Base-by-base conservation (phyloP, 495 filamentous ascomycete species). In the Choiromyces venosus region DNA sequence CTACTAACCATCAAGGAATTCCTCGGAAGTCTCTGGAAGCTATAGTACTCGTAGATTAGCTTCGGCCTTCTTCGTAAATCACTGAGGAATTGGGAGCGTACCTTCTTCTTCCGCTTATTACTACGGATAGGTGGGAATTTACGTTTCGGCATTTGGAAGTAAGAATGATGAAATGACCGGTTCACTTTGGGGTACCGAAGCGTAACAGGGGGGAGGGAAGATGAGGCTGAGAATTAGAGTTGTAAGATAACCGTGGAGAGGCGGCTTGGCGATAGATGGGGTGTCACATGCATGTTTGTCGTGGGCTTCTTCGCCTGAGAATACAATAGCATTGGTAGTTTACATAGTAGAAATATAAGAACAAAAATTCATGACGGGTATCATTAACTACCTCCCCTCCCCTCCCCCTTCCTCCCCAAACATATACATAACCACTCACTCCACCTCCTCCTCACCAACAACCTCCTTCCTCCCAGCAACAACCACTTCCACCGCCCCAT, bases 1-100 rank as follows among this genome's bases (percentile, higher is more conserved):
- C 42, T 16, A 19, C 40, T 42, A 46, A 80, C 78, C 77, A 35
- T 76, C 71, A 35, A 80, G 56, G 68, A 80, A 80, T 65, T 80
- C 78, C 29, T 80, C 64, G 7, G 77, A 73, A 40, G 78, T 80
- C 67, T 80, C 78, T 25, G 73, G 77, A 2, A 61, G 52, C 52
- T 61, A 56, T 25, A 2, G 52, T 14, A 72, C 36, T n/a, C 16
- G 37, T 44, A 44, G n/a, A 16, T 40, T 35, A 65, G 56, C 25
- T 33, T 61, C 14, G 52, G 46, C 9, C 52, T 61, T 52, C n/a
- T 21, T 65, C 25, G 6, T 76, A 40, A 76, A 67, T 35, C 39
- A 37, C 33, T 46, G 18, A 19, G n/a, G 46, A 25, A 29, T 56
- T 56, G 44, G 44, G 33, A 36, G 4, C 8, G 8, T 72, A 76